Evolutionary conservation across 345 rosid genomes (phyloP), one percentile per base, ranked within the genome.

Genomic region (Lenwebbia sp.): DNA sequence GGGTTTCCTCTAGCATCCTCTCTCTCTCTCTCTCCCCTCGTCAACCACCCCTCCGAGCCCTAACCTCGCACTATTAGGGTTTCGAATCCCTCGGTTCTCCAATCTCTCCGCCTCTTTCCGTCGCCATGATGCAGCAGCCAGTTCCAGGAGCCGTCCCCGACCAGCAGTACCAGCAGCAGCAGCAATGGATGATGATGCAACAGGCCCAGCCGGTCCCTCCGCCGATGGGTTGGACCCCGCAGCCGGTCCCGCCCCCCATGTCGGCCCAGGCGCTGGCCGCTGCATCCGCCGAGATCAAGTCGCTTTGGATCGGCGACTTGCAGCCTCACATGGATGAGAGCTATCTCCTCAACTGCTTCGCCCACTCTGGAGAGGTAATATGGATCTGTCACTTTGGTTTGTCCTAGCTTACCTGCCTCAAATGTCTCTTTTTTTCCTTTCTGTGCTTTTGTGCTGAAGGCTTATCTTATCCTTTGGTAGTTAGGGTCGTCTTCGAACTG

Each of bases 241-340:
- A 93, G 85, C 94, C 95, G 0, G 96, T 94, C 21, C 95, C 95
- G 33, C 92, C 93, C 47, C 94, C 96, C 7, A 54, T 92, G 86
- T 90, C 89, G 91, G 84, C 37, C 90, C 86, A 23, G 86, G 87
- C 75, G 53, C 83, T 28, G 60, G 37, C 83, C 70, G 54, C 22
- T 41, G 83, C 57, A 26, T 22, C 90, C 74, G 84, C 23, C 13
- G 88, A 86, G 85, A 84, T 86, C 82, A 85, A 86, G 88, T 94
- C 98, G 22, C 88, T 97, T 86, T 97, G 99, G 99, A 95, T 97
- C 88, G 99, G 99, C 21, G 99, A 96, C 89, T 86, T 96, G 87
- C 98, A 93, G 93, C 96, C 90, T 11, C 94, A 98, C 95, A 97
- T 97, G 99, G 99, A 97, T 57, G 99, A 97, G 89, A 91, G 33